Evolutionary conservation across 2,329 filamentous ascomycete species (phyloP), one percentile per base, ranked within the genome.

Genomic region (Sarocladium brachiariae): DNA sequence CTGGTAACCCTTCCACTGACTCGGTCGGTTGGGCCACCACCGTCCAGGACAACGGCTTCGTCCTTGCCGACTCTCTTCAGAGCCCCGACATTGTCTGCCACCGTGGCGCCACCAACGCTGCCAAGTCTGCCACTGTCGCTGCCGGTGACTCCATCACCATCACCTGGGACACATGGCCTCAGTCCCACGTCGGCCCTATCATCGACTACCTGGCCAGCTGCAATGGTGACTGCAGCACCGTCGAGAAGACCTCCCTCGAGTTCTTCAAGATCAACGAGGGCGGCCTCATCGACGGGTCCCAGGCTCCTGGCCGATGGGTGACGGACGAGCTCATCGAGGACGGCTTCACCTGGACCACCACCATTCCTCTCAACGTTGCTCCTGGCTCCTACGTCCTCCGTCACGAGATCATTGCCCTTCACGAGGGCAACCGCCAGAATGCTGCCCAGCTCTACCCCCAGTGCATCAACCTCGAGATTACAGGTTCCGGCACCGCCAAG

Each of bases 161-260:
- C 19, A 72, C 79, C 60, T 86, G 82, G 83, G 79, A 71, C 51
- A 66, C 67, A 24, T 86, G 82, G 83, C 81, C 81, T 18, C 67
- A 74, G 8, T 75, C 71, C 49, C 73, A 86, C 67, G 72, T 81
- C 56, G 79, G 78, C 9, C 78, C 78, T 21, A 70, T 82, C 57
- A 70, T 82, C 57, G 73, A 74, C 62, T 82, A 82, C 69, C 65
- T 83, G 35, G 80, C 79, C 52, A 69, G 70, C 57, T 65, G 61
- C 47, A 66, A 68, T 35, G 72, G 70, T 33, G 75, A 80, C 62
- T 81, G 76, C 63, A 65, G 70, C 21, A 63, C 64, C 2, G 75
- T 74, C 38, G 72, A 76, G 63, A 75, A 78, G 65, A 64, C 63
- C 4, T 56, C 61, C 10, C 69, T 82, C 35, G 61, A 73, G 54